Evolutionary conservation across 208 protist species (phyloP), one percentile per base, ranked within the genome.

Genomic region (Blechomonas ayalai): DNA sequence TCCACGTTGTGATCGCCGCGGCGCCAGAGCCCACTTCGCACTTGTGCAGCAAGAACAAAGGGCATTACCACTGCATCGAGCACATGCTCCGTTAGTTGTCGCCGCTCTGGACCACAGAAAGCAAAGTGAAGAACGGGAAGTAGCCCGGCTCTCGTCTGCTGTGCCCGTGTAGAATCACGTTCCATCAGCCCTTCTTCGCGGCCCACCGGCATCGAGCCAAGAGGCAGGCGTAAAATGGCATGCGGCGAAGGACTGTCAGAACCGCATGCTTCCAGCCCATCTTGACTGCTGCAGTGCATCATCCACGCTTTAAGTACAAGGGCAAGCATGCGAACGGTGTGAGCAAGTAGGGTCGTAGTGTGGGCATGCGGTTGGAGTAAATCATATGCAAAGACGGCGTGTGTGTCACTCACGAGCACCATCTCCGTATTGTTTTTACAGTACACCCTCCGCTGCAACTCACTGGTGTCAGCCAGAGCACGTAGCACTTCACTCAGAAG

Each of bases 31-130:
- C 75, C 76, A 18, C 65, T 50, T 10, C 73, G 44, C 1, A 82
- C 52, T 34, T 87, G 80, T 12, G 64, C 52, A 0, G 61, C 29
- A 23, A 92, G 46, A 44, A 90, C 84, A 26, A 73, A 65, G 9
- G 80, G 84, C 84, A 90, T 86, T 33, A 88, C 63, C 22, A 78
- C 58, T 1, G 69, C 29, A 47, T 89, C 80, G 24, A 92, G 49
- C 41, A 74, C 69, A 29, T 72, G 48, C 16, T 82, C n/a, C n/a
- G n/a, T n/a, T n/a, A n/a, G n/a, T n/a, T n/a, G n/a, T n/a, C n/a
- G n/a, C n/a, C n/a, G n/a, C n/a, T n/a, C n/a, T n/a, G n/a, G n/a
- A n/a, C n/a, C n/a, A n/a, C n/a, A n/a, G n/a, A n/a, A n/a, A n/a
- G n/a, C n/a, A n/a, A n/a, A n/a, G n/a, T n/a, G n/a, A n/a, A n/a